Evolutionary conservation across 2,329 filamentous ascomycete genomes (phyloP), one percentile per base, ranked within the genome.

Genomic region (Phyllosticta citriasiana): DNA sequence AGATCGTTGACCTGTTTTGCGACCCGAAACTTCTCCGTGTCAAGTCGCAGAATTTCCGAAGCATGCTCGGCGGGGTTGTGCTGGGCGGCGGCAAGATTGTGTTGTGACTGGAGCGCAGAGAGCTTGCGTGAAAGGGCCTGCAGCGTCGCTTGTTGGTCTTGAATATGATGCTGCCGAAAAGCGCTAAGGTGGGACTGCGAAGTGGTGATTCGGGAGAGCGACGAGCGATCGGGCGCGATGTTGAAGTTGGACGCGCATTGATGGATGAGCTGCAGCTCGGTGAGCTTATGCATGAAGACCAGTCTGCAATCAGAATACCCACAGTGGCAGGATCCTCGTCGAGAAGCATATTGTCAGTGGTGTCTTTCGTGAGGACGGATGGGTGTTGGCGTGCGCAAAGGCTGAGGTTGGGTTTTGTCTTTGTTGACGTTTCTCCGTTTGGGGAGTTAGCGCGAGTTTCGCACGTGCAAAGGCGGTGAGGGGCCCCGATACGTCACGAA

Each of bases 161-260:
- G n/a, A n/a, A 60, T n/a, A 4, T 57, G 59, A 57, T 91, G 80
- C 63, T 89, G 84, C 71, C 94, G 91, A 63, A 91, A 89, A 71
- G 91, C 86, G 67, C 89, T 84, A n/a, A 99, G 85, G 0, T 89
- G 89, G 8, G 85, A 83, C 58, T 97, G 83, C 0, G 90, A 93
- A 73, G 92, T 89, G 73, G 85, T 85, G 72, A 97, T 88, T 71
- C 94, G 91, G 22, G 87, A 80, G 22, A 97, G 84, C 64, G 89
- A 89, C 66, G 85, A 80, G 71, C 91, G 94, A 80, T 99, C 94
- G 10, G 90, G 90, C 22, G 84, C 81, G 70, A 93, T 96, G 79
- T 96, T 94, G 85, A 99, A 99, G 81, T 97, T 96, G 69, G 86
- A 83, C 70, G 95, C 88, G 52, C 92, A 96, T 78, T 95, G 88